phyloP scores from a whole-genome alignment of 768 basidiomycete species.

The Collybiopsis confluens region DNA sequence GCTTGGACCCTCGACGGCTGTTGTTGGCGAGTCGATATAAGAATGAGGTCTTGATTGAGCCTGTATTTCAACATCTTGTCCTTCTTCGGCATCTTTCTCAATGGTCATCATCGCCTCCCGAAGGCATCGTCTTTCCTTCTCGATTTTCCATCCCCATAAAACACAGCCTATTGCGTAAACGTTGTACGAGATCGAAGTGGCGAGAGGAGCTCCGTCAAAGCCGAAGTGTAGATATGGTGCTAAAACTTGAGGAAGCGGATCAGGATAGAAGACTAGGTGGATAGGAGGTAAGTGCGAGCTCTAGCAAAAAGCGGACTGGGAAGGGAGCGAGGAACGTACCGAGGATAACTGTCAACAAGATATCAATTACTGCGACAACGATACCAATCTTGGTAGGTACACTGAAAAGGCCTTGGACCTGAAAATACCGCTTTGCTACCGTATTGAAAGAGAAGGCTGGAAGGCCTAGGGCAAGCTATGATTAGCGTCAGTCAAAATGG shows the following conservation, averaged over 20 bases:
- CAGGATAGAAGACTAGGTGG: constrained; percentile 53
- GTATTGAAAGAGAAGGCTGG: constrained; percentile 54
- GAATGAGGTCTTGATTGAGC: too few species aligned
- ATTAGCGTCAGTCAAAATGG: not conserved
- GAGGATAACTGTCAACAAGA: constrained; percentile 14
- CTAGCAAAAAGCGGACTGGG: too few species aligned
- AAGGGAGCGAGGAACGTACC: constrained; percentile 60
- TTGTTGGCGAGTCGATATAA: too few species aligned
- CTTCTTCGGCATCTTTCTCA: too few species aligned
- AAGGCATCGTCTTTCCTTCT: not conserved
- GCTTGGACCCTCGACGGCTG: too few species aligned
- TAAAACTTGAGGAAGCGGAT: constrained; percentile 27
- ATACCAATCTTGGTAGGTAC: constrained; percentile 83
- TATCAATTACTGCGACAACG: constrained; percentile 82
- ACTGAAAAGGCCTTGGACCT: constrained; percentile 60
- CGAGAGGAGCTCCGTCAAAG: constrained; percentile 91
- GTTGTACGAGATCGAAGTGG: constrained; percentile 86
- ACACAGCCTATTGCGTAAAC: constrained; percentile 46
- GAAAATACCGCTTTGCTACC: constrained; percentile 5
- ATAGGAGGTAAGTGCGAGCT: too few species aligned
- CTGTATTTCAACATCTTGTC: too few species aligned
- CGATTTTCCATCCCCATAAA: constrained; percentile 3
- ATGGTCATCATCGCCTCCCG: not conserved
- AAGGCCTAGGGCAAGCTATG: not conserved
- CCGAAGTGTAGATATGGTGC: constrained; percentile 56